Conservation (phyloP, 2,329 filamentous ascomycete genomes). For the Sporothrix luriei region DNA sequence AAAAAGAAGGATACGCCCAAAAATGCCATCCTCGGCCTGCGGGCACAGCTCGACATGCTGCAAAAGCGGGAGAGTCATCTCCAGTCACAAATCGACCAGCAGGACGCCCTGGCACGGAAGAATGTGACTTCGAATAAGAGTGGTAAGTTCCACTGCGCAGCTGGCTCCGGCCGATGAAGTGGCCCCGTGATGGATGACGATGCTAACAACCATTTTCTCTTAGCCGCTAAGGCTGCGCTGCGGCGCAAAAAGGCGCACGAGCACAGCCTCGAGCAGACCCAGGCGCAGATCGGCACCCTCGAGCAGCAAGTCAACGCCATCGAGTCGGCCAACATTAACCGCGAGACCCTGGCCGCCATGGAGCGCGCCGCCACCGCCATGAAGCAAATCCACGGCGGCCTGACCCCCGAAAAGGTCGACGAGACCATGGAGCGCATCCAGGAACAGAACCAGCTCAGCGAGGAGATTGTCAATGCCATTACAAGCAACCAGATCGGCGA, state of each 20-base stretch:
- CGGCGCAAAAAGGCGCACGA: slow-evolving; percentile 94
- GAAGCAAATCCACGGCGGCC: slow-evolving; percentile 86
- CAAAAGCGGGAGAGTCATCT: slow-evolving; percentile 94
- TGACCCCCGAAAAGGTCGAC: slow-evolving; percentile 94
- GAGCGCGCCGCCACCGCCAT: slow-evolving; percentile 87
- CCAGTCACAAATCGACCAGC: slow-evolving; percentile 88
- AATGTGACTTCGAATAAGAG: slow-evolving; percentile 87
- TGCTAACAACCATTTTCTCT: slow-evolving; percentile 36
- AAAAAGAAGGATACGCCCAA: slow-evolving; percentile 93
- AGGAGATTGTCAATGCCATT: slow-evolving; percentile 88
- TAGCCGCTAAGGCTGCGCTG: slow-evolving; percentile 87
- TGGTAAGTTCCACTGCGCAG: slow-evolving; percentile 58
- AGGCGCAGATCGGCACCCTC: slow-evolving; percentile 84
- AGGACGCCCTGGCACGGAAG: slow-evolving; percentile 85
- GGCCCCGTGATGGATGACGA: background rate
- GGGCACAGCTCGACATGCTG: slow-evolving; percentile 93
- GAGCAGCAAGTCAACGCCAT: slow-evolving; percentile 96
- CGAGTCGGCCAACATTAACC: slow-evolving; percentile 98
- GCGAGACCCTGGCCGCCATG: slow-evolving; percentile 93
- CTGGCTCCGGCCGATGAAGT: background rate
- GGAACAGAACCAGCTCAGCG: slow-evolving; percentile 89
- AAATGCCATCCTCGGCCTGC: slow-evolving; percentile 88
- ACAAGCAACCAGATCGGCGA: slow-evolving; percentile 69
- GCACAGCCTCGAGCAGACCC: slow-evolving; percentile 87
- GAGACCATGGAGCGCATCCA: slow-evolving; percentile 90